Percentiles rank a stretch among this genome's conserved stretches.
phyloP scores from a whole-genome alignment of 495 filamentous ascomycete genomes.

The Penicillium verhagenii region DNA sequence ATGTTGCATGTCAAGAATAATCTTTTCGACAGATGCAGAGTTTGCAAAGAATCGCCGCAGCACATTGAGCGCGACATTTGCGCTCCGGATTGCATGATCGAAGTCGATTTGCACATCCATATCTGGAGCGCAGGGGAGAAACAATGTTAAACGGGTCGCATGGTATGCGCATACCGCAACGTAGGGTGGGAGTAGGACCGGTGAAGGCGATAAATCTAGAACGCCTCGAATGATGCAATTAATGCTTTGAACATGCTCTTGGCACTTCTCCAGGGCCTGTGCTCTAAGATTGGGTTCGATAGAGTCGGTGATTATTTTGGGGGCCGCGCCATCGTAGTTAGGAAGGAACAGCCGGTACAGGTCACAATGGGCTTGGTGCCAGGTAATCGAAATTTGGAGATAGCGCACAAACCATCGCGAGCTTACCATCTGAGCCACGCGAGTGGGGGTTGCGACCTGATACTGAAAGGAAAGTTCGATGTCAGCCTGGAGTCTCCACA shows the following conservation, averaged over 20 bases:
- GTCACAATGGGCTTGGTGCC: conserved; percentile 23
- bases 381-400: conserved; percentile 12
- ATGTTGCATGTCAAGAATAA: conserved; percentile 9
- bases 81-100: conserved; percentile 1
- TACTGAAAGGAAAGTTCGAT: conserved; percentile 7
- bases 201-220: background rate
- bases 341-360: conserved; percentile 22
- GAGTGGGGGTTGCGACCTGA: background rate
- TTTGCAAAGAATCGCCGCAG: conserved; percentile 5
- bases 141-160: conserved; percentile 14
- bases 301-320: conserved; percentile 10
- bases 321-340: conserved; percentile 14
- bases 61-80: background rate
- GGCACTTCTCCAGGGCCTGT: conserved; percentile 3
- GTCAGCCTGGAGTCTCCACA: conserved; percentile 11
- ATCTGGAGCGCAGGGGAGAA: conserved; percentile 6
- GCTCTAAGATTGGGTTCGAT: conserved; percentile 2
- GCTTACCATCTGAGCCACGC: background rate
- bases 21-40: background rate
- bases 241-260: conserved; percentile 6
- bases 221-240: conserved; percentile 5
- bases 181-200: conserved; percentile 4
- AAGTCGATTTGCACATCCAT: background rate
- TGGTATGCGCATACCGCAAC: conserved; percentile 22
- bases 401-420: conserved; percentile 14